Evolutionary conservation across 805 yeast genomes (phyloP).

Genomic region (Tetrapisispora nanseiensis): DNA sequence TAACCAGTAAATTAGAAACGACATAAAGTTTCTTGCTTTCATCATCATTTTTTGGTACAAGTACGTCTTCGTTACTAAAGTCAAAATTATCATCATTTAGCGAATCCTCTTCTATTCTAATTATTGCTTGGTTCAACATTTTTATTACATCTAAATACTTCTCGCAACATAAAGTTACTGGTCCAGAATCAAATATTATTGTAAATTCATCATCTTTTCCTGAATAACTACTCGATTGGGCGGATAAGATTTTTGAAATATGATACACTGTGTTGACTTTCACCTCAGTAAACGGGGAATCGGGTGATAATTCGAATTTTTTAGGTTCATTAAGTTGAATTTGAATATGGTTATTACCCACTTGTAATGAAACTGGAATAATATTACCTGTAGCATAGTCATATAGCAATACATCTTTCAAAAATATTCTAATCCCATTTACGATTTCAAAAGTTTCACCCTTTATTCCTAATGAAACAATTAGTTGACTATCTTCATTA

Average conservation of each 20-base stretch:
- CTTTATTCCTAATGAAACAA: constrained; percentile 36
- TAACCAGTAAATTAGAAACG: constrained; percentile 32
- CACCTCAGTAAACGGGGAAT: constrained; percentile 26
- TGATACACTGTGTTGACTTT: constrained; percentile 34
- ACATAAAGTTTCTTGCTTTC: constrained; percentile 10
- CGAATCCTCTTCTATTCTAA: constrained; percentile 34
- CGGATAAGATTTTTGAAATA: constrained; percentile 33
- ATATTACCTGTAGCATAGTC: constrained; percentile 38
- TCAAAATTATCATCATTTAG: constrained; percentile 8
- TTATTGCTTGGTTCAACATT: constrained; percentile 53
- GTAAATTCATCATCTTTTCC: constrained; percentile 42
- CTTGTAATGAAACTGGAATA: constrained; percentile 48
- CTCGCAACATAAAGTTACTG: constrained; percentile 30
- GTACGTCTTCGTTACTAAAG: background rate
- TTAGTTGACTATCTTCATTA: constrained; percentile 32
- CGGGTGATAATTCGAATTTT: constrained; percentile 25
- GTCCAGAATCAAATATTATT: constrained; percentile 22
- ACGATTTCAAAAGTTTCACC: constrained; percentile 31
- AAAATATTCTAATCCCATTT: constrained; percentile 39
- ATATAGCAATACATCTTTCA: constrained; percentile 39
- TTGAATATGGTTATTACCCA: constrained; percentile 60
- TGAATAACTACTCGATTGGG: constrained; percentile 32
- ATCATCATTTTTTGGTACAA: constrained; percentile 2
- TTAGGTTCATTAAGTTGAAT: constrained; percentile 36
- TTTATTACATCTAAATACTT: constrained; percentile 55